These are phyloP conservation scores for Cicer yamashitae DNA, from an alignment of 306 rosid species.

Conservation along the genomic window DNA sequence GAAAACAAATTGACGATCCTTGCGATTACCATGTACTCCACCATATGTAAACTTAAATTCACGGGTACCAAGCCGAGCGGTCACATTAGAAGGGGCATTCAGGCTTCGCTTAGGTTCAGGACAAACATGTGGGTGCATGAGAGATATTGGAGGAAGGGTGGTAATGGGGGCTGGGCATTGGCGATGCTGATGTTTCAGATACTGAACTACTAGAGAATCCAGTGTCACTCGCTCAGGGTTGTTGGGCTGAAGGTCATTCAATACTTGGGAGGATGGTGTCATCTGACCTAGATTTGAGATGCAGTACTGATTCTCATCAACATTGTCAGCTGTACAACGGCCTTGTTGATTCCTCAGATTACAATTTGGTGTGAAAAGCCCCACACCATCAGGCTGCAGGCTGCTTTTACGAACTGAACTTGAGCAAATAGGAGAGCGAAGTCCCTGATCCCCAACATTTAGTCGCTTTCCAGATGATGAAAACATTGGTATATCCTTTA, in stretches of 20 bases:
- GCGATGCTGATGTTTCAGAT: constrained; percentile 98
- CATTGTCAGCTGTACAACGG: constrained; percentile 59
- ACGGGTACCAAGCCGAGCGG: constrained; percentile 93
- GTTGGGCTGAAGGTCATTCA: constrained; percentile 70
- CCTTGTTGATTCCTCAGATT: constrained; percentile 62
- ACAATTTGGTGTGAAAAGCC: constrained; percentile 65
- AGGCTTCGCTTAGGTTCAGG: constrained; percentile 95
- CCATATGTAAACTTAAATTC: constrained; percentile 80
- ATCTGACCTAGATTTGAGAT: constrained; percentile 54
- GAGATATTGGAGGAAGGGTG: constrained; percentile 96
- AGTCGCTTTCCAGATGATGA: constrained; percentile 73
- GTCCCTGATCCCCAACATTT: constrained; percentile 73
- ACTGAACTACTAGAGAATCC: constrained; percentile 90
- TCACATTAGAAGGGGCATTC: constrained; percentile 90
- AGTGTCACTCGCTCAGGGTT: constrained; percentile 80
- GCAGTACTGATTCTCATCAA: constrained; percentile 69
- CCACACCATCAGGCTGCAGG: constrained; percentile 60
- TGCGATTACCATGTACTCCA: constrained; percentile 92
- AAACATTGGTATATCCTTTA: constrained; percentile 66
- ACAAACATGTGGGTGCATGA: constrained; percentile 89
- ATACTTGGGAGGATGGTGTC: constrained; percentile 65
- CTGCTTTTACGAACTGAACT: constrained; percentile 59
- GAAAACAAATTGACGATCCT: constrained; percentile 94
- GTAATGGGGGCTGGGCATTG: constrained; percentile 99
- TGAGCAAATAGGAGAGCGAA: constrained; percentile 75